Evolutionary conservation across 257 asterid genomes (phyloP).

Genomic region (Parsonsia alboflavescens): DNA sequence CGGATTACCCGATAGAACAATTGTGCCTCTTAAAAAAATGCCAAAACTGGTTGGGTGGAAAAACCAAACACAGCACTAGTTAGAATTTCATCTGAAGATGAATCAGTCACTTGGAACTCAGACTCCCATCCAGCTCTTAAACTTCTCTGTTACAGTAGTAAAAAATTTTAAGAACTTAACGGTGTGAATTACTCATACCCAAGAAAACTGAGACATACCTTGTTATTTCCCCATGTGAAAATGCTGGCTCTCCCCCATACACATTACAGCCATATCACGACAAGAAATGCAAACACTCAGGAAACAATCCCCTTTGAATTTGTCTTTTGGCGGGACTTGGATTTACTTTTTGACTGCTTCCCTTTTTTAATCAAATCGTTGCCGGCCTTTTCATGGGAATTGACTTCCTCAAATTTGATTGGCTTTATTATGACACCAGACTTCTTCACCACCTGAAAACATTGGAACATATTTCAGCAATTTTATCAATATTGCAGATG

Average conservation of each 20-base stretch:
- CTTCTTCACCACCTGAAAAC: constrained; percentile 70
- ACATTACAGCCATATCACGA: background rate
- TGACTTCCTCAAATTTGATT: constrained; percentile 51
- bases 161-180: background rate
- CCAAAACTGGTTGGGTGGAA: background rate
- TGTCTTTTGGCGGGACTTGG: constrained; percentile 14
- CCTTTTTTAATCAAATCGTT: constrained; percentile 24
- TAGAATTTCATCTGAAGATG: background rate
- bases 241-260: background rate
- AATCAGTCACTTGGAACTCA: background rate
- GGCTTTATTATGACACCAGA: constrained; percentile 77
- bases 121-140: background rate
- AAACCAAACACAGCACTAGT: background rate
- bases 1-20: background rate
- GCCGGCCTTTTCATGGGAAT: constrained; percentile 44
- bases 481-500: no score
- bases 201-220: background rate
- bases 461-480: background rate
- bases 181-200: background rate
- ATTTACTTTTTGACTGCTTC: constrained; percentile 37
- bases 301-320: constrained; percentile 9
- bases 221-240: background rate
- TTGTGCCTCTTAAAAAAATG: background rate
- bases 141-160: no score
- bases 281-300: background rate